Evolutionary conservation across 257 asterid genomes (phyloP).

Genomic region (Solanum pennellii): DNA sequence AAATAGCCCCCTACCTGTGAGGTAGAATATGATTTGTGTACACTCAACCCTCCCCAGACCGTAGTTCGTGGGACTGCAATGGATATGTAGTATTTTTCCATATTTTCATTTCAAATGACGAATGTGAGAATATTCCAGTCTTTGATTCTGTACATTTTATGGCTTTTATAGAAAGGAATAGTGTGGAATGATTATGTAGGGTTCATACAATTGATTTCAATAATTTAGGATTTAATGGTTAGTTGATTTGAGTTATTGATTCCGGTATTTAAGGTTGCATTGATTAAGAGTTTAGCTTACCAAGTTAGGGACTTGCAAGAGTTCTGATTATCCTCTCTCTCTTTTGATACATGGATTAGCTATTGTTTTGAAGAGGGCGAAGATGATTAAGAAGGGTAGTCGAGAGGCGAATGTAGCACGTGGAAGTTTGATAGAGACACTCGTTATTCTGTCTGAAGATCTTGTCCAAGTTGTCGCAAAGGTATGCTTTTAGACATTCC

Average conservation of each 20-base stretch:
- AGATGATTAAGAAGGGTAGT: slow-evolving; percentile 59
- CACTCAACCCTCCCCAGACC: background rate
- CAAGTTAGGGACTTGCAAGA: background rate
- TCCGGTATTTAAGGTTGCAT: background rate
- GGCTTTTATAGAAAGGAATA: background rate
- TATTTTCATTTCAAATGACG: background rate
- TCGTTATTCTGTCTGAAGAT: slow-evolving; percentile 51
- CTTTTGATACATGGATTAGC: slow-evolving; percentile 29
- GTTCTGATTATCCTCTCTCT: background rate
- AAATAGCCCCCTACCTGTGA: background rate
- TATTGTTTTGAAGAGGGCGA: slow-evolving; percentile 79
- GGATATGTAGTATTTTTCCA: background rate
- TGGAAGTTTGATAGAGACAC: slow-evolving; percentile 64
- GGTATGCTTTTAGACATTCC: slow-evolving; percentile 29
- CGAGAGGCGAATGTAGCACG: slow-evolving; percentile 35
- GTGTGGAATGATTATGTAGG: background rate
- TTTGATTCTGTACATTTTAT: background rate
- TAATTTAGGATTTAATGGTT: background rate
- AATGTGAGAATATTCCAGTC: background rate
- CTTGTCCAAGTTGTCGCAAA: slow-evolving; percentile 86
- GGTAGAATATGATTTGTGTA: background rate
- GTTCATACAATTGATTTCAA: background rate
- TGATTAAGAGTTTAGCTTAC: background rate
- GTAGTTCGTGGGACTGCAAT: background rate
- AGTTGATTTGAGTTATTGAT: background rate